Base-by-base conservation (phyloP, 305 asterid genomes). In the Striga hermonthica region DNA sequence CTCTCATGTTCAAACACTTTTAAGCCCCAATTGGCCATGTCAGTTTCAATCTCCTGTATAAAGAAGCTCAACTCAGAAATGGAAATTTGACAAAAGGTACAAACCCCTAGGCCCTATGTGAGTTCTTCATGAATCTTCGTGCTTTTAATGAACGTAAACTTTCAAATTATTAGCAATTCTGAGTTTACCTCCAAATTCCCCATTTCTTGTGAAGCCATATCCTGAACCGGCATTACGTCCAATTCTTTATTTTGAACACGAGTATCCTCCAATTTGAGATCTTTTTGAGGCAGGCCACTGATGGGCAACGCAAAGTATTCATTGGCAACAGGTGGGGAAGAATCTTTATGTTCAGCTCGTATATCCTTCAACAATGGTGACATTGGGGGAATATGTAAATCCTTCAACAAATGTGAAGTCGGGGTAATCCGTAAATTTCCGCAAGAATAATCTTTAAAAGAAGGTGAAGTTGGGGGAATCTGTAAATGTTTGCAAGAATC, bases 11-110 rank as follows among this genome's bases (percentile, higher is more conserved):
- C 8, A 0, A 48, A 40, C 67, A 48, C 11, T 55, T 16, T 47
- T 69, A 44, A 6, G 13, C 67, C 82, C 58, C 60, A 74, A 4
- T 38, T 47, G 22, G 16, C 0, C 67, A 89, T 57, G 28, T 82
- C 80, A 6, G 75, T 78, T 68, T n/a, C 82, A 6, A 86, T 79
- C 62, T 74, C 79, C 84, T 86, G 76, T 4, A 52, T 9, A 55
- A 54, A 69, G 45, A 45, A 64, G 10, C 22, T 31, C 49, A 34
- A 62, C 72, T 68, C 58, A 66, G 67, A 44, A 49, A 39, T 10
- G 34, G 62, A 68, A 67, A 9, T 9, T 45, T 6, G 12, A 44
- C 49, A 45, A 45, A 15, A 40, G 2, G 15, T 10, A 22, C n/a
- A n/a, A n/a, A n/a, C n/a, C n/a, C n/a, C n/a, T n/a, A n/a, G n/a